Conservation (phyloP, 1,139 yeast species). For the Pichia sp. region DNA sequence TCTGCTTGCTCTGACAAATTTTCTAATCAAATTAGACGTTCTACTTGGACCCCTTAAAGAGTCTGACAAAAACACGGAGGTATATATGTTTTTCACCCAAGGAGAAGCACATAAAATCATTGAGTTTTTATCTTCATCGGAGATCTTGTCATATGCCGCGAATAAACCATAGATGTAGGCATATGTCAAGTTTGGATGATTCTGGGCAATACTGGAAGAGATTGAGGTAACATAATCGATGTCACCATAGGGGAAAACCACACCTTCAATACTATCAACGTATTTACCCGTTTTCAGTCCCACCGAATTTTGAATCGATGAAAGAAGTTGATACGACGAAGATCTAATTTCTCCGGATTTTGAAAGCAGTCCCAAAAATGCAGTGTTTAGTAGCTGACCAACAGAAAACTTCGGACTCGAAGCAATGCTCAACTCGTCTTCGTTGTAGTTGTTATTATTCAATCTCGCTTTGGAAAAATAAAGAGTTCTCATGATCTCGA, state of each 20-base stretch:
- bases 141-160: constrained; percentile 39
- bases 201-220: constrained; percentile 47
- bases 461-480: constrained; percentile 54
- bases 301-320: constrained; percentile 55
- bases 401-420: constrained; percentile 33
- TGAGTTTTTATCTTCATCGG: constrained; percentile 29
- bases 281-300: constrained; percentile 54
- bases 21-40: constrained; percentile 54
- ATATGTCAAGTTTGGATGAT: constrained; percentile 54
- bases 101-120: constrained; percentile 58
- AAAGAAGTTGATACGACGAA: constrained; percentile 57
- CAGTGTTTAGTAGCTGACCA: constrained; percentile 56
- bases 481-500: constrained; percentile 60
- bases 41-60: constrained; percentile 53
- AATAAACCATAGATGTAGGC: constrained; percentile 57
- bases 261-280: constrained; percentile 48
- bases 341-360: constrained; percentile 50
- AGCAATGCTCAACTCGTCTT: constrained; percentile 18
- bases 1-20: constrained; percentile 52
- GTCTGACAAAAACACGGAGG: constrained; percentile 44
- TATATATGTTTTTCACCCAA: constrained; percentile 69
- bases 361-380: constrained; percentile 60
- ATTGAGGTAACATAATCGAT: constrained; percentile 55
- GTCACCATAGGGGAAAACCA: constrained; percentile 68
- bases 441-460: constrained; percentile 11